These are phyloP conservation scores for Cryptococcus maquisensis DNA, from an alignment of 1,284 basidiomycete genomes.

Conservation along the genomic window DNA sequence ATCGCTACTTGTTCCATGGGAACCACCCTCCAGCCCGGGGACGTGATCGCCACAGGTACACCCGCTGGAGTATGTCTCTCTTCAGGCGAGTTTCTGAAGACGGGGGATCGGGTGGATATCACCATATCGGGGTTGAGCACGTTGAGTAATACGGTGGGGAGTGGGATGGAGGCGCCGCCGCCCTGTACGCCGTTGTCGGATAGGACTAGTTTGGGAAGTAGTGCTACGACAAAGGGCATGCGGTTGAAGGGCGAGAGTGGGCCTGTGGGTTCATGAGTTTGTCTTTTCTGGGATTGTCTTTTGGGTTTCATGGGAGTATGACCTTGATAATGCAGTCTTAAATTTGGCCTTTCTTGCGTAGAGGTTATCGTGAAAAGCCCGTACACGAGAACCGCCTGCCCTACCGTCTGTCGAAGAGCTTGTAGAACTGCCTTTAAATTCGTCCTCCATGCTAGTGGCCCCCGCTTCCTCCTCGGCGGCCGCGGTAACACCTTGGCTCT, in stretches of 20 bases:
- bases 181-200: not conserved
- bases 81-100: slow-evolving; percentile 29
- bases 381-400: too few species aligned
- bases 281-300: not conserved
- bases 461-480: too few species aligned
- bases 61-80: slow-evolving; percentile 40
- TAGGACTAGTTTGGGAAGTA: not conserved
- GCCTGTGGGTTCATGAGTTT: slow-evolving; percentile 2
- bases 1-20: slow-evolving; percentile 41
- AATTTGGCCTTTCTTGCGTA: too few species aligned
- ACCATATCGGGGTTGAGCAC: slow-evolving; percentile 34
- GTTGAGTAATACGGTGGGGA: slow-evolving; percentile 20
- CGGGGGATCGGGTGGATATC: slow-evolving; percentile 40
- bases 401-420: too few species aligned
- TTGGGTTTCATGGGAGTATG: not conserved
- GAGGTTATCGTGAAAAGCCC: too few species aligned
- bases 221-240: not conserved
- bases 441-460: too few species aligned
- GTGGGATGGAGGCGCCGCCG: not conserved
- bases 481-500: too few species aligned
- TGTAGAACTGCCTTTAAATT: too few species aligned
- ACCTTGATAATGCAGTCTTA: too few species aligned
- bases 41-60: slow-evolving; percentile 38
- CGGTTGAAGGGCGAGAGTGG: not conserved
- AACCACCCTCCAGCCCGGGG: slow-evolving; percentile 42